Conservation (phyloP, 495 filamentous ascomycete species). For the Poronia punctata region DNA sequence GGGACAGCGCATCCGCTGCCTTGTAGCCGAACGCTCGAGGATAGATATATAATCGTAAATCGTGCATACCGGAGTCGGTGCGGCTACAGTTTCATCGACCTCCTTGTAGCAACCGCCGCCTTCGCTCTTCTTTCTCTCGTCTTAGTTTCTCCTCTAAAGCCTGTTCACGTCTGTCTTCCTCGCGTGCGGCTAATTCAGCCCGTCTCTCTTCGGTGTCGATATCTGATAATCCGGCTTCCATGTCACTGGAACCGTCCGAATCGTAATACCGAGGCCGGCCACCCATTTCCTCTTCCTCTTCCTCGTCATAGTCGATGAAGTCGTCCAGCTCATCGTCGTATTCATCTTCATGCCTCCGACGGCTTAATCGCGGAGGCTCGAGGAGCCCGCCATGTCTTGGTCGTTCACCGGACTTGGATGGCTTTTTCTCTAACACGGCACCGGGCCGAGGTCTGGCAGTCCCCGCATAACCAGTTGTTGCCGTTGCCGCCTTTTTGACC, state of each 20-base stretch:
- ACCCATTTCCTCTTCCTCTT: constrained; percentile 38
- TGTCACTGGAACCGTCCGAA: constrained; percentile 49
- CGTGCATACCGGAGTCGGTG: constrained; percentile 1
- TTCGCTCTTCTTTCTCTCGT: constrained; percentile 40
- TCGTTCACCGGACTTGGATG: constrained; percentile 15
- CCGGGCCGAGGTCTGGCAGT: constrained; percentile 43
- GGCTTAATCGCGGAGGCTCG: constrained; percentile 21
- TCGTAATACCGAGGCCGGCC: constrained; percentile 34
- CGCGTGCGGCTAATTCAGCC: constrained; percentile 39
- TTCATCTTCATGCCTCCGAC: constrained; percentile 45
- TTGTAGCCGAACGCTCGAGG: constrained; percentile 10
- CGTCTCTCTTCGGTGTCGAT: constrained; percentile 52
- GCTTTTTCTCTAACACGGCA: constrained; percentile 21
- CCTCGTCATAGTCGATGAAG: constrained; percentile 50
- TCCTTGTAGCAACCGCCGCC: constrained; percentile 18
- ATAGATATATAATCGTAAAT: constrained; percentile 9
- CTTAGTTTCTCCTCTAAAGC: constrained; percentile 36
- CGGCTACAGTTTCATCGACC: constrained; percentile 13
- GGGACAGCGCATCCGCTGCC: constrained; percentile 5
- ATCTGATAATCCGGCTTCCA: constrained; percentile 55
- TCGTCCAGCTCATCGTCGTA: constrained; percentile 47
- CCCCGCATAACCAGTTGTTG: constrained; percentile 51
- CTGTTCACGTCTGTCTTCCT: constrained; percentile 47
- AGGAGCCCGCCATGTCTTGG: constrained; percentile 21
- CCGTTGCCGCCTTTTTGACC: constrained; percentile 48